Conservation (phyloP, 2,329 filamentous ascomycete genomes). For the Fusarium poae region DNA sequence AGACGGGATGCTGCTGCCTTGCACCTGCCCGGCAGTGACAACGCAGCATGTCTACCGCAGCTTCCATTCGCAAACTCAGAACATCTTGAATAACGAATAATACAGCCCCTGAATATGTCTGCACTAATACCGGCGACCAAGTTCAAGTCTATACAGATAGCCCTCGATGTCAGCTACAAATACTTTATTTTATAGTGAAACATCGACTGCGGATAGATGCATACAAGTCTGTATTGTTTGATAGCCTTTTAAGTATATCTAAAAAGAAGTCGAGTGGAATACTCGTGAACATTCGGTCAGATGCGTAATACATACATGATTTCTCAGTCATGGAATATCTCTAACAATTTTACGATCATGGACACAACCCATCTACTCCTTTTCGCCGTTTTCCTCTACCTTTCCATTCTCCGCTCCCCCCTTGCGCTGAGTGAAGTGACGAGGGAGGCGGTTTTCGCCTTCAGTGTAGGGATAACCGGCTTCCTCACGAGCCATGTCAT, state of each 20-base stretch:
- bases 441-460: constrained; percentile 72
- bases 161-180: neutral
- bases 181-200: neutral
- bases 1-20: constrained; percentile 3
- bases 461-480: constrained; percentile 70
- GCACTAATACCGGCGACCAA: neutral
- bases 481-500: constrained; percentile 62
- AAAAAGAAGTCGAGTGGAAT: constrained; percentile 34
- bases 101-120: neutral
- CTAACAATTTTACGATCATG: neutral
- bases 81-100: neutral
- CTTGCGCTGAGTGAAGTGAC: constrained; percentile 45
- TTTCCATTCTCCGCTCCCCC: neutral
- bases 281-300: constrained; percentile 11
- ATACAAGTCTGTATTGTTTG: neutral
- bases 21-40: constrained; percentile 16
- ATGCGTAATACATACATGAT: neutral
- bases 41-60: neutral
- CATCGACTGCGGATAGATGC: neutral
- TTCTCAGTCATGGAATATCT: neutral
- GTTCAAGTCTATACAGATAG: neutral
- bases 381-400: constrained; percentile 26
- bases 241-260: constrained; percentile 8
- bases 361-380: neutral
- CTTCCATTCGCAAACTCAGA: neutral